Conservation (phyloP, 805 yeast species). For the Cyberlindnera mycetangii region DNA sequence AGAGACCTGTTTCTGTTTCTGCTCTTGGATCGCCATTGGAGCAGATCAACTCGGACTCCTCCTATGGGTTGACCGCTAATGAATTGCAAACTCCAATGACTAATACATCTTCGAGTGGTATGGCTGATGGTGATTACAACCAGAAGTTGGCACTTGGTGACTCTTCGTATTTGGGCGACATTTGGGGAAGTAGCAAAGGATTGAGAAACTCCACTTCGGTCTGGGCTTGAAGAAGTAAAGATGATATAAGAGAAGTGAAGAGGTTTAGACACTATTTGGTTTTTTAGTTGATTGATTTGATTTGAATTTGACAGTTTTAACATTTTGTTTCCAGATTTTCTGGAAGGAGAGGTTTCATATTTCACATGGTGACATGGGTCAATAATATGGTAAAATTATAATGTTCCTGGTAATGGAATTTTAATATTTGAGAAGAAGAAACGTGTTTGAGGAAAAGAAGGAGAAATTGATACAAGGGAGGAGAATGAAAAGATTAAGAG, state of each 20-base stretch:
- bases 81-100: slow-evolving; percentile 18
- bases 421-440: not conserved
- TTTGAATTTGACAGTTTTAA: not conserved
- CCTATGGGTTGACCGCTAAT: slow-evolving; percentile 18
- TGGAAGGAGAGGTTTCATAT: not conserved
- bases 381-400: not conserved
- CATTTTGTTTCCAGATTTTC: not conserved
- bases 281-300: not conserved
- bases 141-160: slow-evolving; percentile 22
- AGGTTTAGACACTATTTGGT: not conserved
- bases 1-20: slow-evolving; percentile 16
- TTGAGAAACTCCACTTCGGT: slow-evolving; percentile 26
- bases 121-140: slow-evolving; percentile 11
- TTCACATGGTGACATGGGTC: not conserved
- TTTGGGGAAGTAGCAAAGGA: slow-evolving; percentile 27
- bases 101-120: slow-evolving; percentile 8
- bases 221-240: slow-evolving; percentile 24
- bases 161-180: slow-evolving; percentile 26
- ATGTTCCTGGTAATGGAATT: not conserved
- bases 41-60: slow-evolving; percentile 15
- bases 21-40: slow-evolving; percentile 20
- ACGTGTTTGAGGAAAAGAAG: not conserved
- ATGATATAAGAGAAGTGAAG: not conserved
- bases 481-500: not conserved
- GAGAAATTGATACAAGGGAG: not conserved